Conservation (phyloP, 1,284 basidiomycete species). For the Rhodotorula sp. region DNA sequence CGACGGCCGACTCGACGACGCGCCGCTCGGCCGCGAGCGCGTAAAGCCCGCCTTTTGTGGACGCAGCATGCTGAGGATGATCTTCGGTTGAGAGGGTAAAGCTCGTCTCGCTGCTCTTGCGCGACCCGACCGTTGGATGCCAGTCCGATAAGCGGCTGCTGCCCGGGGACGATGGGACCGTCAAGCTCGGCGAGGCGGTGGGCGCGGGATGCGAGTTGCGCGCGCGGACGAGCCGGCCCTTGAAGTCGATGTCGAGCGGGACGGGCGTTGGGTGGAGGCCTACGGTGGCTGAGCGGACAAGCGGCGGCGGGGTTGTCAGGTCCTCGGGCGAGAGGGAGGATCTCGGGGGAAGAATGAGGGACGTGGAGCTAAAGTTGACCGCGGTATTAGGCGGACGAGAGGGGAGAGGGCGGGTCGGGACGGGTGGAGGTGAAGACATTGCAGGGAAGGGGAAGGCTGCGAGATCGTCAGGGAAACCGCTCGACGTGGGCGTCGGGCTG, state of each 20-base stretch:
- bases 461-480: conserved; percentile 14
- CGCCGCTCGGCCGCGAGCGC: conserved; percentile 20
- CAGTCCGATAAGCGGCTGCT: conserved; percentile 23
- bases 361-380: neutral
- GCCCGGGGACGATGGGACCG: conserved; percentile 6
- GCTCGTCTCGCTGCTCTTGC: conserved; percentile 29
- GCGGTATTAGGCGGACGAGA: neutral
- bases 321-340: neutral
- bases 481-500: conserved; percentile 20
- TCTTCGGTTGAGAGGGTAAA: neutral
- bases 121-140: neutral
- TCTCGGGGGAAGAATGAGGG: conserved; percentile 11
- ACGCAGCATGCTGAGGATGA: neutral
- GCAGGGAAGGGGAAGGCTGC: conserved; percentile 24
- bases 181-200: neutral
- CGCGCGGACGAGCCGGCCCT: conserved; percentile 21
- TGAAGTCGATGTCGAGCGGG: conserved; percentile 33
- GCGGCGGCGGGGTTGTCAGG: conserved; percentile 2
- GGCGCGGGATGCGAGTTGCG: conserved; percentile 10
- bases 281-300: conserved; percentile 25
- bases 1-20: conserved; percentile 41
- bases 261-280: conserved; percentile 17
- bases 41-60: conserved; percentile 19
- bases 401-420: conserved; percentile 3
- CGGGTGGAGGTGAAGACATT: neutral